Evolutionary conservation across 257 asterid genomes (phyloP), one percentile per base, ranked within the genome.

Genomic region (Nicotiana paniculata): DNA sequence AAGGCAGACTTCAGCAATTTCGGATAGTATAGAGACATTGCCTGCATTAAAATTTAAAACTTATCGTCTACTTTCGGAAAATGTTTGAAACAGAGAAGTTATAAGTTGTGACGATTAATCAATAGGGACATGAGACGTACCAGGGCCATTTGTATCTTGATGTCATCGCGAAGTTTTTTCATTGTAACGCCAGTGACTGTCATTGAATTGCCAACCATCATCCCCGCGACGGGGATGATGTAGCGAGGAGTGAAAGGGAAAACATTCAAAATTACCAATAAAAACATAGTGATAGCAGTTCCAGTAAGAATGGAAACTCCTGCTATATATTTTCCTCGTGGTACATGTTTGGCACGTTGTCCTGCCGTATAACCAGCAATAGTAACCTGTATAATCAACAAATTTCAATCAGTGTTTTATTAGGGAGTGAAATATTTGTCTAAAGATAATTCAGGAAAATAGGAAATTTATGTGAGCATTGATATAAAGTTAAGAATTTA

Each of bases 181-280:
- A 95, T 95, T 0, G 99, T 92, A 1, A 95, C 99, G 0, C 98
- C 99, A 4, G 99, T 95, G 43, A 93, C 99, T 0, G 97, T 95
- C 99, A 95, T 95, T 0, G 99, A 90, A 37, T 93, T 95, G 16
- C 99, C 98, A 55, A 93, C 97, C 97, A 95, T 92, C 99, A 95
- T 93, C 61, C 99, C 99, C 0, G 98, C 92, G 4, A 95, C 90
- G 0, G 99, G 98, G 83, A 95, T 92, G 66, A 95, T 95, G 85
- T 90, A 95, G 79, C 96, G 86, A 8, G 98, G 98, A 3, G 97
- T 93, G 87, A 95, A 95, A 13, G 99, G 97, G 76, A 93, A 95
- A 18, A 95, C 98, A 1, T 84, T 88, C 63, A 95, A 77, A 67
- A 90, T 81, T 51, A 93, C 88, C 58, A 95, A 77, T 78, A 89